These are phyloP conservation scores for Misopates orontium DNA, from an alignment of 257 asterid species.

Conservation along the genomic window DNA sequence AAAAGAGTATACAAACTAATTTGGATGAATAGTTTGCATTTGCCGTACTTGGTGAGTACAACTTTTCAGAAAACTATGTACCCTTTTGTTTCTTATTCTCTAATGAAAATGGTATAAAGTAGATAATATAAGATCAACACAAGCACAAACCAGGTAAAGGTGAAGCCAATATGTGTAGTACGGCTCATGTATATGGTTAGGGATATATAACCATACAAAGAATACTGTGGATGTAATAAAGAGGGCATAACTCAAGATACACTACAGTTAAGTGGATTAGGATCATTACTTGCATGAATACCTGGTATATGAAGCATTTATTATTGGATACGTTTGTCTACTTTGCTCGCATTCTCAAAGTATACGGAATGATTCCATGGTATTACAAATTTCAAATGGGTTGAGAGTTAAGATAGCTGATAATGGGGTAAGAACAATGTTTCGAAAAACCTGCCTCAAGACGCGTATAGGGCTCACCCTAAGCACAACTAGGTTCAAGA, in stretches of 20 bases:
- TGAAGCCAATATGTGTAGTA: constrained; percentile 5
- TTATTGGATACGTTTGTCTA: neutral
- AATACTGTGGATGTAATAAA: constrained; percentile 3
- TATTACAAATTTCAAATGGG: too few species aligned
- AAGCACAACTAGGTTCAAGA: too few species aligned
- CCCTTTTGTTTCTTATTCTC: neutral
- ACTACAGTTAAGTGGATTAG: constrained; percentile 3
- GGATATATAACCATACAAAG: neutral
- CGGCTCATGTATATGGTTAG: neutral
- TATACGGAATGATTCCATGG: neutral
- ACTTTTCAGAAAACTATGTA: neutral
- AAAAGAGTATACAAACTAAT: too few species aligned
- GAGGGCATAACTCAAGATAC: neutral
- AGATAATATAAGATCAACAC: constrained; percentile 2
- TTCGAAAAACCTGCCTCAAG: too few species aligned
- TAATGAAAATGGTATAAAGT: neutral
- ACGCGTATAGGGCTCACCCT: too few species aligned
- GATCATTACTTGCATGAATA: neutral
- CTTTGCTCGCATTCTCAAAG: neutral
- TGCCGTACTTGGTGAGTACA: neutral
- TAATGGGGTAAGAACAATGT: too few species aligned
- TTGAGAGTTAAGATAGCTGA: neutral
- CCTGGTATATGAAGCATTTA: neutral
- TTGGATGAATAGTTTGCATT: neutral
- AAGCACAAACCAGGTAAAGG: neutral